These are phyloP conservation scores for Fusarium verticillioides DNA, from an alignment of 2,329 filamentous ascomycete species.

Conservation along the genomic window DNA sequence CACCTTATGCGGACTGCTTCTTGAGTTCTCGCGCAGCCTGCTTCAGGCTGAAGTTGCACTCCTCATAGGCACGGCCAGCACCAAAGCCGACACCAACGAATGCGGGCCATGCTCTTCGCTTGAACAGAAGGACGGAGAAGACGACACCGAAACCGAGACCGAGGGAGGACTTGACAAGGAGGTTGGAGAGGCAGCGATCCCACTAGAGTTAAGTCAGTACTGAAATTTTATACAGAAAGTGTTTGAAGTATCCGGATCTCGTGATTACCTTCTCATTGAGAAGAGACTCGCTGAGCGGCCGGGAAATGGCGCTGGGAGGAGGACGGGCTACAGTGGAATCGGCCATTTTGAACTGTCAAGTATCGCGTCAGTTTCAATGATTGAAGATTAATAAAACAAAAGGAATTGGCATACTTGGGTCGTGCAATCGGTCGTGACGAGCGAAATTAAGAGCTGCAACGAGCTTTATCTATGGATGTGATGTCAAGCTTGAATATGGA, in stretches of 20 bases:
- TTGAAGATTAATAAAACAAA: not conserved
- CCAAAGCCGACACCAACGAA: slow-evolving; percentile 95
- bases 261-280: slow-evolving; percentile 94
- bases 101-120: slow-evolving; percentile 97
- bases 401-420: slow-evolving; percentile 42
- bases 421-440: slow-evolving; percentile 38
- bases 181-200: slow-evolving; percentile 97
- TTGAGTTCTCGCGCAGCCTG: slow-evolving; percentile 68
- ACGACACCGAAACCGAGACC: slow-evolving; percentile 97
- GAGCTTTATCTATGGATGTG: slow-evolving; percentile 47
- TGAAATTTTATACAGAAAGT: not conserved
- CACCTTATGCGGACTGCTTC: slow-evolving; percentile 57
- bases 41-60: slow-evolving; percentile 88
- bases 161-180: slow-evolving; percentile 95
- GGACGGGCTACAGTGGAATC: slow-evolving; percentile 60
- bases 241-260: not conserved
- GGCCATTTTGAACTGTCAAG: slow-evolving; percentile 58
- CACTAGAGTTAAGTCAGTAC: slow-evolving; percentile 69
- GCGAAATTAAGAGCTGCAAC: slow-evolving; percentile 43
- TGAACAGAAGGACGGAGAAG: slow-evolving; percentile 98
- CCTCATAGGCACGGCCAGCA: slow-evolving; percentile 95
- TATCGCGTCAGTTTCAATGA: slow-evolving; percentile 38
- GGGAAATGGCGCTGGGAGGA: slow-evolving; percentile 73
- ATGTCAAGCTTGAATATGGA: slow-evolving; percentile 51
- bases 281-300: slow-evolving; percentile 96